Evolutionary conservation across 352 stramenopile species (phyloP), one percentile per base, ranked within the genome.

Genomic region (Pythium scleroteichum): DNA sequence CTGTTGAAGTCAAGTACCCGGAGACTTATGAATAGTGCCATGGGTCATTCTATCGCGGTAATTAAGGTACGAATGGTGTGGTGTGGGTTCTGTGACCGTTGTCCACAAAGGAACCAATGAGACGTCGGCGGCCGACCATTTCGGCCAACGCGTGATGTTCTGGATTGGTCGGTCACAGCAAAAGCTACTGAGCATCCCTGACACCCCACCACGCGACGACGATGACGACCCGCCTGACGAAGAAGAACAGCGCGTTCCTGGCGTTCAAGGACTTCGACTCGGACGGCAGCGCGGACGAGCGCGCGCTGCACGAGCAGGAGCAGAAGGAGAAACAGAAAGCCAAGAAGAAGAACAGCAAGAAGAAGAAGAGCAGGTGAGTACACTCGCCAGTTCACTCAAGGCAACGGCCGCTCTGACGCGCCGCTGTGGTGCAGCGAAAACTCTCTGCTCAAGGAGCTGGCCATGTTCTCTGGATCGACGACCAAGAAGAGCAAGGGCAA

Each of bases 161-260:
- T 58, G 38, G 57, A 56, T 45, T 38, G 42, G 59, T 61, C 44
- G 59, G 42, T 61, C 49, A 58, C 39, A 59, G 52, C 47, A 23
- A 26, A 53, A 33, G 26, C 27, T 6, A 52, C 10, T 20, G 16
- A 24, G 2, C 47, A 42, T 42, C 10, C 26, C 47, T 4, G 9
- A 19, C 16, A 33, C 47, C 47, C 17, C 16, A 16, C 14, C 23
- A 17, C 7, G 22, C 46, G 26, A 50, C n/a, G 20, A 59, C 16
- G 32, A 62, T 68, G 60, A 23, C 60, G 35, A 46, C 26, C 50
- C 56, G 49, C 27, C 49, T 51, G 32, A 69, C 63, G n/a, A 74
- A 57, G 62, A 88, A 88, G 72, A 79, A 78, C 51, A 92, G 81
- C 65, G 83, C 82, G 38, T 92, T 92, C 66, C 64, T 85, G 64